These are phyloP conservation scores for Monosporascus ibericus DNA, from an alignment of 2,329 filamentous ascomycete genomes.

Conservation along the genomic window DNA sequence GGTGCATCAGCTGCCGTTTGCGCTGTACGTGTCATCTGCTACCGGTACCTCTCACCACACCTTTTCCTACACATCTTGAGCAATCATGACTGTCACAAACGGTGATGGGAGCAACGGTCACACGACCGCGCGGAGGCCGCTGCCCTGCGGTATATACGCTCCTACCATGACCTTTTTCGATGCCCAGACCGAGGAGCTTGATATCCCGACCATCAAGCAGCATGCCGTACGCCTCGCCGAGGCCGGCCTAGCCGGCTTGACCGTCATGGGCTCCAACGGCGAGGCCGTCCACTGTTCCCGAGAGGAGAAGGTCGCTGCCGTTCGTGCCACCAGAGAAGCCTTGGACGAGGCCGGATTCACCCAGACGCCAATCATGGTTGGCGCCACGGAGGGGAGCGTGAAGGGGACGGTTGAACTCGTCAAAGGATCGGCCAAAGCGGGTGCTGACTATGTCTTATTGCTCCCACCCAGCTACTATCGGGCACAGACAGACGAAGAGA, in stretches of 20 bases:
- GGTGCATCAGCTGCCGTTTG: slow-evolving; percentile 5
- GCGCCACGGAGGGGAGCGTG: slow-evolving; percentile 75
- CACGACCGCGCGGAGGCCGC: slow-evolving; percentile 41
- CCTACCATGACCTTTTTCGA: slow-evolving; percentile 91
- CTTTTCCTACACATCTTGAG: slow-evolving; percentile 1
- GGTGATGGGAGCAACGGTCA: slow-evolving; percentile 26
- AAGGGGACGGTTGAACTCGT: slow-evolving; percentile 72
- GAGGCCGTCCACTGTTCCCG: slow-evolving; percentile 80
- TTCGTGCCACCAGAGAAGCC: slow-evolving; percentile 71
- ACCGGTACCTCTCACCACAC: neutral
- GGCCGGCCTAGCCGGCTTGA: slow-evolving; percentile 73
- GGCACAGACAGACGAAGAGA: slow-evolving; percentile 65
- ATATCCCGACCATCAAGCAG: slow-evolving; percentile 71
- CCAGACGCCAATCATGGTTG: slow-evolving; percentile 73
- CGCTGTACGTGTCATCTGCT: slow-evolving; percentile 2
- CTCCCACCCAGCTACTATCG: slow-evolving; percentile 83
- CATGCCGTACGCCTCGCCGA: slow-evolving; percentile 73
- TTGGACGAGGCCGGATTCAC: slow-evolving; percentile 74
- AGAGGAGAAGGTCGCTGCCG: slow-evolving; percentile 70
- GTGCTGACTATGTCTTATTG: slow-evolving; percentile 74
- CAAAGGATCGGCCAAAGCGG: slow-evolving; percentile 59
- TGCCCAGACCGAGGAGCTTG: slow-evolving; percentile 75
- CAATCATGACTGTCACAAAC: slow-evolving; percentile 30
- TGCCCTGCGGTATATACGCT: slow-evolving; percentile 79
- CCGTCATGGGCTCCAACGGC: slow-evolving; percentile 86